Evolutionary conservation across 495 filamentous ascomycete genomes (phyloP), one percentile per base, ranked within the genome.

Genomic region (Ramalina peruviana): DNA sequence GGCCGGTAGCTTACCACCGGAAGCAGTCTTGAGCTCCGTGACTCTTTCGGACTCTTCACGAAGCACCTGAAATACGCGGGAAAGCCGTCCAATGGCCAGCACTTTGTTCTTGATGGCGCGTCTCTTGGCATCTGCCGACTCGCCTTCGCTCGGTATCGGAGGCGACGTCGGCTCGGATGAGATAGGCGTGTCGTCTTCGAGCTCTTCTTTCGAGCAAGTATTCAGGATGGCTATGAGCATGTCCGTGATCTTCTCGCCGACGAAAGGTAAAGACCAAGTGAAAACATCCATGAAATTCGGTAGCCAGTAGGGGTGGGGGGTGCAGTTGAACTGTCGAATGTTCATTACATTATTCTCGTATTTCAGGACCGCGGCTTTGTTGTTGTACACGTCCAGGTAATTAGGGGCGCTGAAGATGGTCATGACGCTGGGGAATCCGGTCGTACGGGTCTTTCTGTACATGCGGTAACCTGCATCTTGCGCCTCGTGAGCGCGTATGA

Each of bases 291-390:
- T 98, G 65, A 98, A 98, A 69, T 98, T 98, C 41, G 92, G 92
- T 36, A 98, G 78, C 92, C 92, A 98, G 68, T 97, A 98, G 15
- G 92, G 92, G 66, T 98, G 92, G 6, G 92, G 92, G 30, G 92
- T 96, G 78, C 92, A 98, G 67, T 98, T 98, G 70, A 98, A 98
- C 64, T 98, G 92, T 26, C 92, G 79, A 61, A 98, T 98, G 72
- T 98, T 98, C 92, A 98, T 98, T 50, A 98, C 92, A 62, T 98
- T 98, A 68, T 98, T 98, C 65, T 98, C 92, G 64, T 98, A 98
- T 65, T 98, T 98, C 52, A 98, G 71, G 19, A 98, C 92, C 0
- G 92, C 92, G 1, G 92, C 92, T 68, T 98, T 98, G 78, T 98
- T 98, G 78, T 98, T 98, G 72, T 98, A 98, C n/a, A 98, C 88